Evolutionary conservation across 345 rosid species (phyloP), one percentile per base, ranked within the genome.

Genomic region (Combretum micranthum): DNA sequence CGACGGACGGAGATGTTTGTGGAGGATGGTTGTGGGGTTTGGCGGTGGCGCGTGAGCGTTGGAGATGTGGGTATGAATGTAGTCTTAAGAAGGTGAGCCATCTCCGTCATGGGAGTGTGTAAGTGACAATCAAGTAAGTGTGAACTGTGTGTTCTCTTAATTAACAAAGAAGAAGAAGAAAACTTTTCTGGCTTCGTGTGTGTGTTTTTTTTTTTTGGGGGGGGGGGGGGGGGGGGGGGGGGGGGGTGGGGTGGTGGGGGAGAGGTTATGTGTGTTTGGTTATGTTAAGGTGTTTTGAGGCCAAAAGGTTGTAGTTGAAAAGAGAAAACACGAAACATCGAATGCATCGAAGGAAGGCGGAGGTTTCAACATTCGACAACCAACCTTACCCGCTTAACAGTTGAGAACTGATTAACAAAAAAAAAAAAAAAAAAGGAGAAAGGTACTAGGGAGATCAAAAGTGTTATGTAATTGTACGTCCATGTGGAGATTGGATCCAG

Each of bases 1-100:
- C 13, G 81, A 50, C 46, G 22, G 55, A 50, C 44, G 48, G 62
- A 45, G 47, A 48, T 47, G 13, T 32, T 32, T 32, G 39, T 32
- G 39, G 9, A 32, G 39, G 39, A 32, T 32, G 39, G 39, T 32
- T 9, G 39, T 32, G 26, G 26, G 50, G 54, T 57, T 42, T 57
- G 25, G 6, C 72, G 46, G 7, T 66, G 54, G 26, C 52, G 54
- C 39, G 9, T 32, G 20, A 68, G 72, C 21, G 77, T 65, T 21
- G 77, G 42, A 2, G 82, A 57, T 13, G 83, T 59, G 10, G 92
- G 77, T 43, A 84, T 57, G 69, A 84, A 82, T 4, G 83, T 18
- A 44, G 97, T 66, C 15, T 77, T 84, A 48, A 89, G 90, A 49
- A 84, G 72, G 43, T 76, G 81, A 67, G 92, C 79, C 95, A 86